Conservation (phyloP, 139 green algal genomes). For the Ettlia oleoabundans region DNA sequence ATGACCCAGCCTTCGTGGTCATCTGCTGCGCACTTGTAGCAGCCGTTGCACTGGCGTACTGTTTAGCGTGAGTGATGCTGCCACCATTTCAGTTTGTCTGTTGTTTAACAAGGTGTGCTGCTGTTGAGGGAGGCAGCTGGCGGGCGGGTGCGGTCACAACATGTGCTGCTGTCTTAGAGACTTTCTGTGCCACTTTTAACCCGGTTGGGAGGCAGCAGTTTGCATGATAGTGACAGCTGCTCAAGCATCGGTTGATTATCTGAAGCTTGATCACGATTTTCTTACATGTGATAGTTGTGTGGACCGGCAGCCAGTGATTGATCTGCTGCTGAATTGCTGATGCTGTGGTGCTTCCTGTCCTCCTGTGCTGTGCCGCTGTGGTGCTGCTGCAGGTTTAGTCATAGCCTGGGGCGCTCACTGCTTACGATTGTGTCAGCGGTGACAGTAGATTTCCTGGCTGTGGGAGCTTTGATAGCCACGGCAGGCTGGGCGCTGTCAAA, state of each 20-base stretch:
- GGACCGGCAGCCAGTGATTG: too few species aligned
- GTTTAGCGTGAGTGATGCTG: slow-evolving; percentile 68
- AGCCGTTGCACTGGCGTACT: slow-evolving; percentile 79
- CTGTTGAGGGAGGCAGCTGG: too few species aligned
- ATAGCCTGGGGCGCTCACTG: slow-evolving; percentile 65
- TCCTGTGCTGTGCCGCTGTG: slow-evolving; percentile 18
- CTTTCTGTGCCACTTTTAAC: too few species aligned
- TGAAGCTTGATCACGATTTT: not conserved
- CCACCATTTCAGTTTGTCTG: too few species aligned
- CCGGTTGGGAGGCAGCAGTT: too few species aligned
- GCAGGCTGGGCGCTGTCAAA: slow-evolving; percentile 86
- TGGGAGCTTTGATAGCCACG: slow-evolving; percentile 83
- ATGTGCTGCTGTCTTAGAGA: not conserved
- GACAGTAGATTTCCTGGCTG: slow-evolving; percentile 87
- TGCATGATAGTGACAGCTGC: too few species aligned
- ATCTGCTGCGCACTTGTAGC: slow-evolving; percentile 80
- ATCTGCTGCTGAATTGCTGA: too few species aligned
- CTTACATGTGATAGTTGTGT: not conserved
- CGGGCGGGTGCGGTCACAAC: too few species aligned
- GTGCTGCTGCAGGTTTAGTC: slow-evolving; percentile 83
- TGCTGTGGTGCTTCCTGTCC: not conserved
- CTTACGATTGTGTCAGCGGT: slow-evolving; percentile 70
- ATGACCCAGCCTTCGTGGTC: slow-evolving; percentile 96
- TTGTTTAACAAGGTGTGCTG: not conserved
- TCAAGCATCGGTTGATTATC: too few species aligned